Base-by-base conservation (phyloP, 352 stramenopile species). In the Phytophthora palmivora region DNA sequence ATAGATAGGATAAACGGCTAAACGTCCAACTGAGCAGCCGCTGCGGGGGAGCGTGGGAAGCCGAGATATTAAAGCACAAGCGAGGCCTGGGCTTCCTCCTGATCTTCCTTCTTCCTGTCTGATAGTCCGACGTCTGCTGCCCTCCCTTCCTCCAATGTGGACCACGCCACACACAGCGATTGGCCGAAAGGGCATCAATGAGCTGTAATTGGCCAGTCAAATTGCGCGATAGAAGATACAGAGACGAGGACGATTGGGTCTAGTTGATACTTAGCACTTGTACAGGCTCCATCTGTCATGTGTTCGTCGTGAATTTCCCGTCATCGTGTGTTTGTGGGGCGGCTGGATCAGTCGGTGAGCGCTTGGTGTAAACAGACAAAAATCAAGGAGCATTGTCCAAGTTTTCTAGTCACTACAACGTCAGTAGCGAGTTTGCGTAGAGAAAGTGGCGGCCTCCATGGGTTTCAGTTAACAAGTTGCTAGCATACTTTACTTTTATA, bases 61-160 rank as follows among this genome's bases (percentile, higher is more conserved):
- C 4, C 33, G 61, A 58, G 55, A 53, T 50, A 43, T 26, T 12
- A 51, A 43, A 47, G 47, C 39, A n/a, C 24, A 12, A 26, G 41
- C 22, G 33, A 49, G 16, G 10, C 3, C 38, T 58, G 15, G 19
- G 46, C 30, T 66, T 58, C 63, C 34, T 53, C 6, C 51, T 65
- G 53, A 54, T 70, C 57, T 69, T 64, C 41, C 51, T 72, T 63
- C 57, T 73, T 69, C 41, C 46, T 69, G 54, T 63, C 49, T 67
- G 58, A 67, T 68, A 68, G 58, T 73, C 64, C 64, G 58, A 67
- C 50, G 50, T 66, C 48, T 18, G 26, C 45, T 16, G 36, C 45
- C 52, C 52, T 63, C 54, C 58, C 50, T 58, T 42, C 21, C 42
- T 44, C 26, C 9, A 16, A 26, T 48, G 49, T 51, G 45, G 54